Conservation (phyloP, 179 eudicot genomes). For the Carnegiea gigantea region DNA sequence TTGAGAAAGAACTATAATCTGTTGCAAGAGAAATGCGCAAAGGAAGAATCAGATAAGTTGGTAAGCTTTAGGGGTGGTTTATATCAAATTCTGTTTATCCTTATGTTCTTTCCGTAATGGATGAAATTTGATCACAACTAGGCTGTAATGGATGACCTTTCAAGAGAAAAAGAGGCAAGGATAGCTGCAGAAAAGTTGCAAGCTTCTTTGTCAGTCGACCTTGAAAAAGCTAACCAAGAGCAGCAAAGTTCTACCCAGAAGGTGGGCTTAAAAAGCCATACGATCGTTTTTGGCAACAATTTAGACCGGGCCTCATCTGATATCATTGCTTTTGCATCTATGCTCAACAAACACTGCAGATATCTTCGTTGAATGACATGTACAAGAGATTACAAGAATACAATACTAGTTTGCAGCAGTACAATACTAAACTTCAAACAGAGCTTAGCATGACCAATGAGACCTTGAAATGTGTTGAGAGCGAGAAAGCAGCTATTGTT, state of each 20-base stretch:
- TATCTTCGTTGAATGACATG: conserved; percentile 79
- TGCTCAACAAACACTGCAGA: conserved; percentile 42
- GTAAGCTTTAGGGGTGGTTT: conserved; percentile 36
- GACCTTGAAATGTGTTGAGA: conserved; percentile 75
- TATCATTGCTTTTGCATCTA: conserved; percentile 15
- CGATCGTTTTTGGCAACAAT: neutral
- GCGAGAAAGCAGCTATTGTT: conserved; percentile 68
- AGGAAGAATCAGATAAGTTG: conserved; percentile 77
- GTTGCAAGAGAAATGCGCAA: conserved; percentile 63
- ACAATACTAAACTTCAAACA: conserved; percentile 91
- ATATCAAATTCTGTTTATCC: neutral
- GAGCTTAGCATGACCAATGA: conserved; percentile 81
- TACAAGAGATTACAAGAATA: conserved; percentile 90
- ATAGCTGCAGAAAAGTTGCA: conserved; percentile 68
- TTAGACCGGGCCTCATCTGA: neutral
- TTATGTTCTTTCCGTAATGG: neutral
- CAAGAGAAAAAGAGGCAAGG: conserved; percentile 72
- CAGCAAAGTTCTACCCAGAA: conserved; percentile 62
- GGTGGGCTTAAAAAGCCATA: conserved; percentile 38
- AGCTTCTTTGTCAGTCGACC: conserved; percentile 64
- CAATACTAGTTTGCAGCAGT: conserved; percentile 92
- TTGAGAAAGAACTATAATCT: conserved; percentile 53
- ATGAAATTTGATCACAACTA: conserved; percentile 30
- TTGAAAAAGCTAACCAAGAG: conserved; percentile 65
- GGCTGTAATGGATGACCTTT: conserved; percentile 66